Conservation (phyloP, 208 protist genomes). For the Leishmania lainsoni region DNA sequence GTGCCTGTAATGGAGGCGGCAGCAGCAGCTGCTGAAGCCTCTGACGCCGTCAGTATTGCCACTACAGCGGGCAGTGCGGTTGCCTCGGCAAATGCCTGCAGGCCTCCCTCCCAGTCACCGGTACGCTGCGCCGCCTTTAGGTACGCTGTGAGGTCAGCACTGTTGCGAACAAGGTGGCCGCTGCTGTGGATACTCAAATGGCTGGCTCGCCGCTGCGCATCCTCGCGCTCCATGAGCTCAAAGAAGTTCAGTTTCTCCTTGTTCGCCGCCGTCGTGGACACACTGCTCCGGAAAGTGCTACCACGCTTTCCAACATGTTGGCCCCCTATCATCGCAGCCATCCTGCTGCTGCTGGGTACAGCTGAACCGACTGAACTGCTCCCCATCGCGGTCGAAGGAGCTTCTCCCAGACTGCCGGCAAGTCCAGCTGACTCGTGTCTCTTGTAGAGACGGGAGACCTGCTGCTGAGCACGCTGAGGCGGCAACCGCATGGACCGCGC, state of each 20-base stretch:
- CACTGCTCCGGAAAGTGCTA: not conserved
- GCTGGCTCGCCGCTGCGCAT: slow-evolving; percentile 42
- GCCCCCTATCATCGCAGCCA: slow-evolving; percentile 2
- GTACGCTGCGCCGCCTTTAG: slow-evolving; percentile 55
- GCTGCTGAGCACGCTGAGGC: slow-evolving; percentile 31
- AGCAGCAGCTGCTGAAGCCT: not conserved
- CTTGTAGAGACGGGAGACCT: slow-evolving; percentile 26
- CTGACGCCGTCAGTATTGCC: not conserved
- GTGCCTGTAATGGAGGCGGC: not conserved
- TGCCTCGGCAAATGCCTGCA: slow-evolving; percentile 51
- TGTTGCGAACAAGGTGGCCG: slow-evolving; percentile 57
- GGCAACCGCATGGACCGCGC: slow-evolving; percentile 85
- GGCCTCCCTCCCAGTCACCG: slow-evolving; percentile 73
- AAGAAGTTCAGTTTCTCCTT: slow-evolving; percentile 48
- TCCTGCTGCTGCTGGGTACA: not conserved
- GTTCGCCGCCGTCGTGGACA: slow-evolving; percentile 7
- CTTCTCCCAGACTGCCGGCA: not conserved
- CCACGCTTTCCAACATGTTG: not conserved
- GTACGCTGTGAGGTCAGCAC: slow-evolving; percentile 70
- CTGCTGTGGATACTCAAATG: slow-evolving; percentile 47
- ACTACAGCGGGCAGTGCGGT: slow-evolving; percentile 27
- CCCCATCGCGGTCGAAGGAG: not conserved
- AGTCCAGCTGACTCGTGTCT: not conserved
- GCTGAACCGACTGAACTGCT: not conserved
- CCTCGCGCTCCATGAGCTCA: slow-evolving; percentile 62